A percentile compares a stretch with the other conserved stretches of the same genome.
Conservation (phyloP, 2,329 filamentous ascomycete genomes). For the Claviceps pusilla region DNA sequence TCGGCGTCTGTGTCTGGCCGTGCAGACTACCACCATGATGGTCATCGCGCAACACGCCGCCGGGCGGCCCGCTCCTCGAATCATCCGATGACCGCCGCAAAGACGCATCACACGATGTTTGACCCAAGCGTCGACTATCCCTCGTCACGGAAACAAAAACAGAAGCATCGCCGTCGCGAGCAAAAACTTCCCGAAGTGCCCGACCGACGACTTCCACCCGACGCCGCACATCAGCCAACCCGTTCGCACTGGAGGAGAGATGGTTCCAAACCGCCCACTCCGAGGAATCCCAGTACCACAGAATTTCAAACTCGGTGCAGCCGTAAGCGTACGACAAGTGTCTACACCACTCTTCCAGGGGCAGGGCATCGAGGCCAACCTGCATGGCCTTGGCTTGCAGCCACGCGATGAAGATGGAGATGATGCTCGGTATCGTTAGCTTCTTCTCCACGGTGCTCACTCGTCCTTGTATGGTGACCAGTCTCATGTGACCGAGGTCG, state of each 20-base stretch:
- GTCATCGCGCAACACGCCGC: background rate
- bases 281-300: background rate
- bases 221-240: background rate
- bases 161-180: background rate
- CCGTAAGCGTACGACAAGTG: background rate
- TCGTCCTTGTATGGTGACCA: slow-evolving; percentile 11
- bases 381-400: slow-evolving; percentile 10
- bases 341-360: slow-evolving; percentile 2
- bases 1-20: no score
- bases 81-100: background rate
- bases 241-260: background rate
- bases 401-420: slow-evolving; percentile 15
- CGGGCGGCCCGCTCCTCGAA: background rate
- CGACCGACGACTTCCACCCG: background rate
- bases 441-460: slow-evolving; percentile 4
- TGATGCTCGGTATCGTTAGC: slow-evolving; percentile 8
- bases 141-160: background rate
- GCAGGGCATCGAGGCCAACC: background rate
- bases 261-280: background rate
- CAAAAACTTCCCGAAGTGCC: background rate
- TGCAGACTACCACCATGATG: background rate
- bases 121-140: background rate
- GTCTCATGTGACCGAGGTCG: slow-evolving; percentile 13
- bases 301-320: background rate
- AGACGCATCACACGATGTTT: background rate